A percentile compares a stretch with the other conserved stretches of the same genome.
phyloP scores from a whole-genome alignment of 768 basidiomycete genomes.

The Roridomyces roridus region DNA sequence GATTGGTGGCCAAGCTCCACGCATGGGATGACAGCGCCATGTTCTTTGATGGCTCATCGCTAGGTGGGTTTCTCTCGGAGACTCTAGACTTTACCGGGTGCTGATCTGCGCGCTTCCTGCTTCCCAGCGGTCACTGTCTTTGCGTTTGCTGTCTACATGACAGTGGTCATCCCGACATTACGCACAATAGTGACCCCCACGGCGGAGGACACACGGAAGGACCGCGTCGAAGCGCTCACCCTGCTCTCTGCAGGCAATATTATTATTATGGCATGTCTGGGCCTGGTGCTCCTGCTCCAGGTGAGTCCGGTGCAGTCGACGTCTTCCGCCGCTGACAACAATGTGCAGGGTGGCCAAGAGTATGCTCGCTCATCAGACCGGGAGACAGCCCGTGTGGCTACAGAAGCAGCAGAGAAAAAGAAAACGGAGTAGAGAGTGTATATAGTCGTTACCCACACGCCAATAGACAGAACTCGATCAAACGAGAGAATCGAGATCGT shows the following conservation, averaged over 20 bases:
- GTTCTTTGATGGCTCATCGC: constrained; percentile 91
- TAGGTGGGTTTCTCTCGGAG: constrained; percentile 61
- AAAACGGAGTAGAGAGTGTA: too few species aligned
- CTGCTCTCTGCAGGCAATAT: constrained; percentile 88
- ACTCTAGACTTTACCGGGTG: constrained; percentile 12
- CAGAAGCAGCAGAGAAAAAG: too few species aligned
- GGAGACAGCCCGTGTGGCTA: too few species aligned
- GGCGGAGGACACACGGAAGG: constrained; percentile 60
- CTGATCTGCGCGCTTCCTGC: neutral
- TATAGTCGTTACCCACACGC: too few species aligned
- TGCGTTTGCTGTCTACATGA: constrained; percentile 78
- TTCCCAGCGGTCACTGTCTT: constrained; percentile 83
- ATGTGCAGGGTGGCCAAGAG: too few species aligned
- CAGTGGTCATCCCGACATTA: constrained; percentile 80
- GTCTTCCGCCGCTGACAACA: neutral
- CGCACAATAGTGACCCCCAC: constrained; percentile 74
- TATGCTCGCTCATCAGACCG: too few species aligned
- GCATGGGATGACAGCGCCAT: constrained; percentile 92
- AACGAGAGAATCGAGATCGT: too few species aligned
- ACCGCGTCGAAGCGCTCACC: constrained; percentile 79
- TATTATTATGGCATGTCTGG: constrained; percentile 75
- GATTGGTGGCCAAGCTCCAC: constrained; percentile 79
- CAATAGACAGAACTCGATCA: too few species aligned
- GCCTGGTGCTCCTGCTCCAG: constrained; percentile 73
- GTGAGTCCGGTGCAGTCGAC: constrained; percentile 85